Conservation (phyloP, 768 basidiomycete genomes). For the Trametes gibbosa region DNA sequence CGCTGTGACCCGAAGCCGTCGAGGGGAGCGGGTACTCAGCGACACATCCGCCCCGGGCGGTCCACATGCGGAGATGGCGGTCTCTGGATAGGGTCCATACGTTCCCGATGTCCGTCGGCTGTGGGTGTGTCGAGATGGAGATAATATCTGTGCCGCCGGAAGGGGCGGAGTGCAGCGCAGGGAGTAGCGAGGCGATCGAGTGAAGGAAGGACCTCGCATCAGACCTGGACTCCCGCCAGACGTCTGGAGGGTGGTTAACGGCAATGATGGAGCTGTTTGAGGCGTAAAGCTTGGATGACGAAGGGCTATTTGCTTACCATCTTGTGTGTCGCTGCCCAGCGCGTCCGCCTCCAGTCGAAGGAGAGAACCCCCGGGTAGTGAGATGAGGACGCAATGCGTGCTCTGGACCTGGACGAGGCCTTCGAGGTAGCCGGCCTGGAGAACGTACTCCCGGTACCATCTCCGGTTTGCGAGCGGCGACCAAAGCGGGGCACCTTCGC, state of each 20-base stretch:
- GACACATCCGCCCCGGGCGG: conserved; percentile 70
- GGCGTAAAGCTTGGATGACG: conserved; percentile 8
- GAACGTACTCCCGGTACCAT: conserved; percentile 66
- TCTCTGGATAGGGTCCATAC: conserved; percentile 88
- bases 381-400: conserved; percentile 62
- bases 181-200: conserved; percentile 64
- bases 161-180: conserved; percentile 45
- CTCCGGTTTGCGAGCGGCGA: conserved; percentile 48
- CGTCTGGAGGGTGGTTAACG: conserved; percentile 41
- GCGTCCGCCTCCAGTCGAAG: conserved; percentile 68
- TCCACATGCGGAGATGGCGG: conserved; percentile 82
- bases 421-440: conserved; percentile 47
- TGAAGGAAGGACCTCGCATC: conserved; percentile 67
- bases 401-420: conserved; percentile 58
- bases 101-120: conserved; percentile 71
- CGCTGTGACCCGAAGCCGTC: conserved; percentile 31
- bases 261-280: not conserved
- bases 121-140: conserved; percentile 68
- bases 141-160: conserved; percentile 59
- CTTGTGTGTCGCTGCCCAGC: conserved; percentile 48
- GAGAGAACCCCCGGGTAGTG: conserved; percentile 57
- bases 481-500: conserved; percentile 55
- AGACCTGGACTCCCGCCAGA: conserved; percentile 61
- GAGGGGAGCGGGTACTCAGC: conserved; percentile 53
- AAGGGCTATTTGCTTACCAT: conserved; percentile 47